Percentiles rank a stretch among this genome's conserved stretches.
These are phyloP conservation scores for Diaporthe sp. DNA, from an alignment of 2,329 filamentous ascomycete species.

Conservation along the genomic window DNA sequence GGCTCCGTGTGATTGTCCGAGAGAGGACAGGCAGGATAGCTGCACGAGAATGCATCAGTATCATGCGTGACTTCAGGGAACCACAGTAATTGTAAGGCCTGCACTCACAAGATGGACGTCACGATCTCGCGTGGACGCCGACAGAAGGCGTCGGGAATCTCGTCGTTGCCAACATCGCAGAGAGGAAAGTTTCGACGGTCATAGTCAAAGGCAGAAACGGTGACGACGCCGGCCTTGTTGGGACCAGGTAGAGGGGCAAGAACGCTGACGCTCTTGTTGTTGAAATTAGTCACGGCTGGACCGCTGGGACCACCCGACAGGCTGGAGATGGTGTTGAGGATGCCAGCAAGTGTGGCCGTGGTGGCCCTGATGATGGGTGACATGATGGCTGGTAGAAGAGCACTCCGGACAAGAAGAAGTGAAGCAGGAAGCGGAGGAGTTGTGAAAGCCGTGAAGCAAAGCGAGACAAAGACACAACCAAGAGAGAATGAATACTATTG, in stretches of 20 bases:
- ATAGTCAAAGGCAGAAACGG: not conserved
- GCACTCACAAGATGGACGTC: conserved; percentile 35
- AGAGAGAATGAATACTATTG: not conserved
- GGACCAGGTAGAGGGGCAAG: conserved; percentile 5
- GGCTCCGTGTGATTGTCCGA: not conserved
- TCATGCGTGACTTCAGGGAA: not conserved
- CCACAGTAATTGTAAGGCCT: not conserved
- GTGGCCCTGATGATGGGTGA: conserved; percentile 21
- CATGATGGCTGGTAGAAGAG: conserved; percentile 32
- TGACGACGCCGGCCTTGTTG: conserved; percentile 13
- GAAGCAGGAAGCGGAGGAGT: not conserved
- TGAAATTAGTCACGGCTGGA: conserved; percentile 22
- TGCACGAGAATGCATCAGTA: conserved; percentile 21
- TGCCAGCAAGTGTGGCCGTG: conserved; percentile 8
- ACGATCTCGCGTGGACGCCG: conserved; percentile 21
- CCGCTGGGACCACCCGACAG: not conserved
- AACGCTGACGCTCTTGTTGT: not conserved
- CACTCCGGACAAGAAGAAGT: not conserved
- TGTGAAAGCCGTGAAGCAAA: not conserved
- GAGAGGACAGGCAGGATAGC: conserved; percentile 34
- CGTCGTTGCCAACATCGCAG: not conserved
- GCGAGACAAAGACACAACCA: conserved; percentile 26
- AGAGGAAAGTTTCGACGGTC: not conserved
- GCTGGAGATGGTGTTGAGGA: not conserved
- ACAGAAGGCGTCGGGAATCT: not conserved